Percentiles rank a stretch among this genome's conserved stretches.
phyloP scores from a whole-genome alignment of 1,284 basidiomycete genomes.

The Boletus smithii region DNA sequence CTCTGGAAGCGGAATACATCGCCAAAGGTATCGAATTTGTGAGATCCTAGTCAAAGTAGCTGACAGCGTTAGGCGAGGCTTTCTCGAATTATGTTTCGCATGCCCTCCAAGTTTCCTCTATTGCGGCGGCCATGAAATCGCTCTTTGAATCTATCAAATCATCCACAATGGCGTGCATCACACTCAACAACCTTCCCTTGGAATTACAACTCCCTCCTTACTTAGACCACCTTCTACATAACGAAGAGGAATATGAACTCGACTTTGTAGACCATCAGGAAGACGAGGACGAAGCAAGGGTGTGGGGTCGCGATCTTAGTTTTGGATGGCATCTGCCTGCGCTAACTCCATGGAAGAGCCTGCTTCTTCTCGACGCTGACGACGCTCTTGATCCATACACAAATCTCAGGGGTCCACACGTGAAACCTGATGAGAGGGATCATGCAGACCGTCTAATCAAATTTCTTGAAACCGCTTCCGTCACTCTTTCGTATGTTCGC shows the following conservation, averaged over 20 bases:
- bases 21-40: constrained; percentile 48
- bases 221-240: constrained; percentile 64
- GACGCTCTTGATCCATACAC: constrained; percentile 61
- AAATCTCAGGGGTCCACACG: constrained; percentile 56
- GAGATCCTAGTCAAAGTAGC: not conserved
- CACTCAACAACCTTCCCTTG: constrained; percentile 71
- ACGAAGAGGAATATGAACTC: constrained; percentile 46
- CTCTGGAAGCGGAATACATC: constrained; percentile 66
- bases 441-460: constrained; percentile 66
- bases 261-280: constrained; percentile 44
- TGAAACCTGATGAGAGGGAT: constrained; percentile 60
- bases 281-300: constrained; percentile 52
- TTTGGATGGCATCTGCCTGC: constrained; percentile 69
- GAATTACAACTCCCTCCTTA: constrained; percentile 81
- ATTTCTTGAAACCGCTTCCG: constrained; percentile 65
- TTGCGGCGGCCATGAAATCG: constrained; percentile 71
- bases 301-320: constrained; percentile 68
- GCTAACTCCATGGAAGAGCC: constrained; percentile 90
- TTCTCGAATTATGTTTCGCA: constrained; percentile 54
- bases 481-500: constrained; percentile 59
- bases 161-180: constrained; percentile 68
- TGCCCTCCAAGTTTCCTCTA: constrained; percentile 63
- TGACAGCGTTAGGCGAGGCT: constrained; percentile 45
- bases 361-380: constrained; percentile 71
- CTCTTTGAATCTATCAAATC: constrained; percentile 75